Conservation (phyloP, 306 rosid species). For the Echinosophora koreensis region DNA sequence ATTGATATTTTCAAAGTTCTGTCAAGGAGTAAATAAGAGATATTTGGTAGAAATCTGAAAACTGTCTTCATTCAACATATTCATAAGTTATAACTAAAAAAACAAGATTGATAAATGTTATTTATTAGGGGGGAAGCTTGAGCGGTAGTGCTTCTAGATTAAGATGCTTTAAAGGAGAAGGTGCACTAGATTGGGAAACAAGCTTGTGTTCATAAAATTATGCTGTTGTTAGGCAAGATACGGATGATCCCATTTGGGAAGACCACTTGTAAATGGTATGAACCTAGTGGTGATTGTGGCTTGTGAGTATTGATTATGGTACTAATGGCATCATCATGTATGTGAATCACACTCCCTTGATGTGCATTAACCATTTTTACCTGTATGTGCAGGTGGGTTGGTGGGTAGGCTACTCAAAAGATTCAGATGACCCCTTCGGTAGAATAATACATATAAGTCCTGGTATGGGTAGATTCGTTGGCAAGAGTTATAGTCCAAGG, state of each 20-base stretch:
- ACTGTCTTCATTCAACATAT: conserved; percentile 22
- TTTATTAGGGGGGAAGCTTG: conserved; percentile 21
- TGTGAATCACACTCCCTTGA: conserved; percentile 19
- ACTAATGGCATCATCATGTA: conserved; percentile 23
- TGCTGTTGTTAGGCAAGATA: background rate
- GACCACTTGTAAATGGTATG: conserved; percentile 5
- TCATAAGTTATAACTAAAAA: conserved; percentile 4
- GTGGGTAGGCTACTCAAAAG: conserved; percentile 98
- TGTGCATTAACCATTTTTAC: conserved; percentile 41
- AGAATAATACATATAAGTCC: conserved; percentile 87
- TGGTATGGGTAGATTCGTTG: conserved; percentile 86
- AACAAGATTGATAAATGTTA: background rate
- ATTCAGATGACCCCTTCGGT: conserved; percentile 90
- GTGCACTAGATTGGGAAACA: conserved; percentile 10
- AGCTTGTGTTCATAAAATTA: background rate
- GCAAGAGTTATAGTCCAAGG: conserved; percentile 91
- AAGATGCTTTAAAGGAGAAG: conserved; percentile 26
- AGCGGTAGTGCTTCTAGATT: conserved; percentile 8
- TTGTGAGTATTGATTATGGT: conserved; percentile 31
- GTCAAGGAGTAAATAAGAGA: conserved; percentile 12
- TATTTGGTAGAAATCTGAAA: conserved; percentile 26
- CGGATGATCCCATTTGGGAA: conserved; percentile 12
- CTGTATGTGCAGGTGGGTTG: conserved; percentile 84
- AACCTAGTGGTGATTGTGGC: conserved; percentile 9
- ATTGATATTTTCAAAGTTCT: background rate